Evolutionary conservation across 345 rosid species (phyloP).

Genomic region (Linum lewisii): DNA sequence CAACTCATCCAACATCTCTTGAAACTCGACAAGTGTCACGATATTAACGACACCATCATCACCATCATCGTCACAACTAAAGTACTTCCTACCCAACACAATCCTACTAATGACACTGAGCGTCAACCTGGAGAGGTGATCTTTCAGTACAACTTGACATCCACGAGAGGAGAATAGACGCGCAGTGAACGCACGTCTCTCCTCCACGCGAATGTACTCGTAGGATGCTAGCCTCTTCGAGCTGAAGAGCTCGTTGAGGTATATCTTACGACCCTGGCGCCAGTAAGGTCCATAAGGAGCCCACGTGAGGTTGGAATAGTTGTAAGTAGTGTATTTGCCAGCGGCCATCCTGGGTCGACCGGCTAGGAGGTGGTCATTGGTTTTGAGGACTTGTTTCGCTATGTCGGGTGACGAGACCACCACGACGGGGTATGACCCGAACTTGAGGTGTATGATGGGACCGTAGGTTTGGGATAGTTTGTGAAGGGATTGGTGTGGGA

Average conservation of each 20-base stretch:
- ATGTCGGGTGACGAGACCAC: slow-evolving; percentile 21
- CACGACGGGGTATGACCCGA: slow-evolving; percentile 22
- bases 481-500: slow-evolving; percentile 30
- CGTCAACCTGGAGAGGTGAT: slow-evolving; percentile 1
- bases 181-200: slow-evolving; percentile 9
- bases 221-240: slow-evolving; percentile 18
- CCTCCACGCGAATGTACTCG: slow-evolving; percentile 21
- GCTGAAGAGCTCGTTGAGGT: slow-evolving; percentile 19
- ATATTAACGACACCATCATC: background rate
- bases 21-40: slow-evolving; percentile 6
- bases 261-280: slow-evolving; percentile 27
- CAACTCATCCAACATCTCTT: slow-evolving; percentile 16
- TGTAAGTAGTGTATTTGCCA: slow-evolving; percentile 23
- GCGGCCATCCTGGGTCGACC: slow-evolving; percentile 22
- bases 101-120: slow-evolving; percentile 16
- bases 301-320: slow-evolving; percentile 22
- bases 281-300: slow-evolving; percentile 27
- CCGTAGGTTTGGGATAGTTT: slow-evolving; percentile 23
- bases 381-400: slow-evolving; percentile 20
- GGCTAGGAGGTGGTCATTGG: slow-evolving; percentile 20
- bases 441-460: slow-evolving; percentile 22
- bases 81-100: slow-evolving; percentile 17
- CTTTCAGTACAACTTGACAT: background rate
- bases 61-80: background rate
- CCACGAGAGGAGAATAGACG: background rate